phyloP scores from a whole-genome alignment of 805 yeast species.

The Candida manassasensis region DNA sequence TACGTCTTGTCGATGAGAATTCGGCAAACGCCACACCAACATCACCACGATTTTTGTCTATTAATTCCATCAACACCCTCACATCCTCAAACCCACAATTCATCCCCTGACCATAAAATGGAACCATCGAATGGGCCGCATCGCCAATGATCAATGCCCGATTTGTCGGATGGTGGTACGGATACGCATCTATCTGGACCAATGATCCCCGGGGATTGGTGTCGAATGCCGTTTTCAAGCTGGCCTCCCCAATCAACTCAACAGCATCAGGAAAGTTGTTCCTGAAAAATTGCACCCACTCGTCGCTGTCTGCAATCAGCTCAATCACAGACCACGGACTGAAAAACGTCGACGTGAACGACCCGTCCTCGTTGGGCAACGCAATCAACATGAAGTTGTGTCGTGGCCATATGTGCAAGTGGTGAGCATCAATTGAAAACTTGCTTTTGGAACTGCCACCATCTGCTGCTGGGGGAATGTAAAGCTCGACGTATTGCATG shows the following conservation, averaged over 20 bases:
- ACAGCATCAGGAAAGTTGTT: constrained; percentile 72
- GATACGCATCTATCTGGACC: constrained; percentile 63
- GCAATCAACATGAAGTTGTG: constrained; percentile 85
- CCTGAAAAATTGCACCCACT: constrained; percentile 51
- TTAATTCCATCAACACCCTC: constrained; percentile 52
- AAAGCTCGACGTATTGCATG: constrained; percentile 76
- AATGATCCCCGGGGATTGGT: constrained; percentile 73
- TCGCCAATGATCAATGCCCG: constrained; percentile 76
- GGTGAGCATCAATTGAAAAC: constrained; percentile 63
- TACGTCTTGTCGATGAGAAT: constrained; percentile 53
- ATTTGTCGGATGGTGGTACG: constrained; percentile 60
- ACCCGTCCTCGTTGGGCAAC: constrained; percentile 76
- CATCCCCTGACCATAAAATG: constrained; percentile 98
- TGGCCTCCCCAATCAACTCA: constrained; percentile 57
- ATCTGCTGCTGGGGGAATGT: constrained; percentile 55
- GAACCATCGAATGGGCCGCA: constrained; percentile 96
- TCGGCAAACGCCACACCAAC: constrained; percentile 46
- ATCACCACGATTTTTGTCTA: constrained; percentile 28
- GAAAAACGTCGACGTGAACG: constrained; percentile 86
- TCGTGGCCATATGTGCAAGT: constrained; percentile 92
- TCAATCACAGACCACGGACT: constrained; percentile 72
- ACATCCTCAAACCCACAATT: constrained; percentile 95
- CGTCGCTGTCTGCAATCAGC: constrained; percentile 39
- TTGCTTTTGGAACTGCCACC: constrained; percentile 22
- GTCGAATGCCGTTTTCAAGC: constrained; percentile 45